These are phyloP conservation scores for Phoenix roebelenii DNA, from an alignment of 176 grass and related monocot species.

Conservation along the genomic window DNA sequence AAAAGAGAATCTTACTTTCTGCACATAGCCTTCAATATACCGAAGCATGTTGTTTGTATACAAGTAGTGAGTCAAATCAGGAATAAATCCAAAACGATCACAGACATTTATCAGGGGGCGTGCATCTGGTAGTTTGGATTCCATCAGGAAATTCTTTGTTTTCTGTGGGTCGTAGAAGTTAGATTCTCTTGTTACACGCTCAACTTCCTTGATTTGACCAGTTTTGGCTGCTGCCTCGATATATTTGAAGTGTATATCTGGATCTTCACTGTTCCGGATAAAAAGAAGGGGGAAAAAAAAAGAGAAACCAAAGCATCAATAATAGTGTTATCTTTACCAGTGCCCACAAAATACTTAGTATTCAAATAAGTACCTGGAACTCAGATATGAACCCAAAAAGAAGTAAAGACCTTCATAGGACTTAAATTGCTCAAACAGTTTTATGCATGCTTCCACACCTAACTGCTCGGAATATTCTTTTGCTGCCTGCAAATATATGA, in stretches of 20 bases:
- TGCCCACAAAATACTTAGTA: neutral
- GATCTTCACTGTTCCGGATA: constrained; percentile 57
- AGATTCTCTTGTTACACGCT: constrained; percentile 95
- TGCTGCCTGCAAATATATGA: constrained; percentile 41
- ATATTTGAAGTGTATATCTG: constrained; percentile 96
- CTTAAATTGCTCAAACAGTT: constrained; percentile 98
- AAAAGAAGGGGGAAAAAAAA: constrained; percentile 15
- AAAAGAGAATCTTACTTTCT: constrained; percentile 52
- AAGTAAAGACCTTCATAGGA: constrained; percentile 98
- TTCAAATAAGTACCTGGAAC: constrained; percentile 62
- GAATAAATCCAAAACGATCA: constrained; percentile 90
- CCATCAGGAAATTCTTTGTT: constrained; percentile 97
- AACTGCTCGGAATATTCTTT: constrained; percentile 93
- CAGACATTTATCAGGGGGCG: constrained; percentile 93
- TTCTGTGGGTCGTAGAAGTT: constrained; percentile 95
- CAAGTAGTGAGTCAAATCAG: constrained; percentile 88
- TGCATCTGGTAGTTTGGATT: constrained; percentile 93
- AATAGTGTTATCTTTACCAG: too few relatives aligned
- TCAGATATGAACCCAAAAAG: constrained; percentile 93
- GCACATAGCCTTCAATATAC: constrained; percentile 95
- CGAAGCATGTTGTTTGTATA: constrained; percentile 95
- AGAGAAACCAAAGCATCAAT: constrained; percentile 12
- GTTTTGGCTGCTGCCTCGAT: constrained; percentile 94
- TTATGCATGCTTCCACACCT: constrained; percentile 81
- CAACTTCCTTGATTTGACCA: constrained; percentile 97